Percentiles rank a stretch among this genome's conserved stretches.
Conservation (phyloP, 176 grass and related monocot genomes). For the Aegilops tauschii region DNA sequence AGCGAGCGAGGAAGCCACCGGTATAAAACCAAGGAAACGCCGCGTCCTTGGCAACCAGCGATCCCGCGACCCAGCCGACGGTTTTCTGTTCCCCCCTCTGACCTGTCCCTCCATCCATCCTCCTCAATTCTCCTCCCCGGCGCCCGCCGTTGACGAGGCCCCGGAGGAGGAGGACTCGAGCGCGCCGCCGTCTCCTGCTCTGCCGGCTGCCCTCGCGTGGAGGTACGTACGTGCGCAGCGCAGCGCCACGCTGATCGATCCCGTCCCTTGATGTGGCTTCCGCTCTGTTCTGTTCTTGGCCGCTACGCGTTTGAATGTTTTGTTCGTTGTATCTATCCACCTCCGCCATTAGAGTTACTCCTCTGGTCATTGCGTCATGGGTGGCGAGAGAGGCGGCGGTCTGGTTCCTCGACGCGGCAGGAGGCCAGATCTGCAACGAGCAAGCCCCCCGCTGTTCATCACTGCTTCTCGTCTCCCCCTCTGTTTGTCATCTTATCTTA, state of each 20-base stretch:
- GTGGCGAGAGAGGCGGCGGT: neutral
- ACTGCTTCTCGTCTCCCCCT: neutral
- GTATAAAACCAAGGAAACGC: conserved; percentile 27
- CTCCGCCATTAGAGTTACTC: neutral
- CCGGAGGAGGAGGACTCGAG: neutral
- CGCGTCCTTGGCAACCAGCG: conserved; percentile 5
- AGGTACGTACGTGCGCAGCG: conserved; percentile 31
- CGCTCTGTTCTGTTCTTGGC: neutral
- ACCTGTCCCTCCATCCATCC: neutral
- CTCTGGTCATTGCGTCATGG: neutral
- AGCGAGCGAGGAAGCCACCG: neutral
- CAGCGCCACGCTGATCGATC: neutral
- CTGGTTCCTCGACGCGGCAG: neutral
- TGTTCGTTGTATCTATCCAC: neutral
- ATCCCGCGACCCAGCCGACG: conserved; percentile 18
- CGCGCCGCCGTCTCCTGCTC: too few relatives aligned
- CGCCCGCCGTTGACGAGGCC: conserved; percentile 19
- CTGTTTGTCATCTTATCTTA: neutral
- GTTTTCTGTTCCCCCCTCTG: neutral
- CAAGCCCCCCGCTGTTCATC: neutral
- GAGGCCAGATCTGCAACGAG: conserved; percentile 38
- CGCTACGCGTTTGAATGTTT: neutral
- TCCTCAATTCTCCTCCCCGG: neutral
- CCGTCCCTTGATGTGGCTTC: neutral
- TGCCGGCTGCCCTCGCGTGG: neutral